phyloP scores from a whole-genome alignment of 192 early-diverging fungal genomes.

The Podila horticola region DNA sequence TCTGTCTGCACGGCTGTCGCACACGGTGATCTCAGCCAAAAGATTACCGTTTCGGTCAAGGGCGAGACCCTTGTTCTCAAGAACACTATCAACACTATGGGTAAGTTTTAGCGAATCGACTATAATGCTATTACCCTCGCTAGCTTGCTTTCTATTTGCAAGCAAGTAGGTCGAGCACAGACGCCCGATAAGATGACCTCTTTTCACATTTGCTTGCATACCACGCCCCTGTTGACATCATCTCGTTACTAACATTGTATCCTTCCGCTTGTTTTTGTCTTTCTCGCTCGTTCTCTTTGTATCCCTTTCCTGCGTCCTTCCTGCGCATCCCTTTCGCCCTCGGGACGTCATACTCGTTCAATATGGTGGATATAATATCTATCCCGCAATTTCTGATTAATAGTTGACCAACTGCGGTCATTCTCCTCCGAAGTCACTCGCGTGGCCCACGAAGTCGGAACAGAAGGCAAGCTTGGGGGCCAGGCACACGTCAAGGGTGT shows the following conservation, averaged over 20 bases:
- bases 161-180: too few relatives aligned
- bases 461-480: constrained; percentile 66
- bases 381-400: constrained; percentile 16
- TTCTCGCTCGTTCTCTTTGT: constrained; percentile 52
- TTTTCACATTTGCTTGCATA: background rate
- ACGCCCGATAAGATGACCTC: constrained; percentile 4
- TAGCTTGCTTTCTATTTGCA: too few relatives aligned
- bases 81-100: constrained; percentile 70
- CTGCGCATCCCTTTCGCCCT: constrained; percentile 52
- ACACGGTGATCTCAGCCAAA: constrained; percentile 75
- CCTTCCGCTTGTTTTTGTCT: constrained; percentile 54
- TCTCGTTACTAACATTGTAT: constrained; percentile 23
- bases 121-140: background rate
- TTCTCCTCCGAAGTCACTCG: constrained; percentile 63
- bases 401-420: constrained; percentile 32
- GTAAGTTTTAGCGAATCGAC: constrained; percentile 39
- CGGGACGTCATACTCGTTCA: constrained; percentile 49
- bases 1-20: constrained; percentile 77
- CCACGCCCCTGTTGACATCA: background rate
- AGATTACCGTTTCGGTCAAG: constrained; percentile 72
- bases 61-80: constrained; percentile 80
- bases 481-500: constrained; percentile 56
- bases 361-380: constrained; percentile 51
- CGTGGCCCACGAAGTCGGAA: constrained; percentile 70
- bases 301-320: constrained; percentile 55